Conservation (phyloP, 2,329 filamentous ascomycete species). For the Monosporascus sp. region DNA sequence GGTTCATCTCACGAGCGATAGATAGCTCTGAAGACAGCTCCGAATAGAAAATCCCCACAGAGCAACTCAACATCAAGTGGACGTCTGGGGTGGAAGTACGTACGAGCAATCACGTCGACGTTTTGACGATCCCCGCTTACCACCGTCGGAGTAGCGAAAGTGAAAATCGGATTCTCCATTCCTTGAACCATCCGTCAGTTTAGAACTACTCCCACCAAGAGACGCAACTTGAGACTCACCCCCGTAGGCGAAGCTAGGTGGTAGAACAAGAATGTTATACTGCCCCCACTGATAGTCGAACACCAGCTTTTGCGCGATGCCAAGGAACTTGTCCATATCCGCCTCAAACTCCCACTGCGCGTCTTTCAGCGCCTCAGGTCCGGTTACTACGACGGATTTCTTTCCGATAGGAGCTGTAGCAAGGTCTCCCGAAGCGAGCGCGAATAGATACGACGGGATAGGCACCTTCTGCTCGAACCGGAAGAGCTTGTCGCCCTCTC, state of each 20-base stretch:
- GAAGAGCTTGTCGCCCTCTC: slow-evolving; percentile 62
- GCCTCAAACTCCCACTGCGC: slow-evolving; percentile 89
- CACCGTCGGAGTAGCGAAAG: slow-evolving; percentile 90
- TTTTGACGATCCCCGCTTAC: slow-evolving; percentile 90
- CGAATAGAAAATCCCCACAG: slow-evolving; percentile 10
- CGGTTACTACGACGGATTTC: slow-evolving; percentile 77
- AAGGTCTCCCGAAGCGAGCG: slow-evolving; percentile 83
- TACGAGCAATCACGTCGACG: slow-evolving; percentile 84
- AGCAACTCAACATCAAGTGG: background rate
- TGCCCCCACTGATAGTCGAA: slow-evolving; percentile 92
- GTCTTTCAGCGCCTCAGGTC: slow-evolving; percentile 77
- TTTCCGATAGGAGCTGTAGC: slow-evolving; percentile 81
- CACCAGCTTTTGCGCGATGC: slow-evolving; percentile 74
- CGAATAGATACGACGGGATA: slow-evolving; percentile 92
- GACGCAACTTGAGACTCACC: slow-evolving; percentile 41
- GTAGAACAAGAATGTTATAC: slow-evolving; percentile 89
- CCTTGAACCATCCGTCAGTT: slow-evolving; percentile 34
- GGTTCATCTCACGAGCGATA: background rate
- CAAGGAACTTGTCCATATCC: slow-evolving; percentile 88
- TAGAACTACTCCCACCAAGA: background rate
- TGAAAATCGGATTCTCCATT: slow-evolving; percentile 92
- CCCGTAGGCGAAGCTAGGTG: slow-evolving; percentile 85
- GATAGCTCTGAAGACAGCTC: background rate
- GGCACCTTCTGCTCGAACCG: slow-evolving; percentile 86
- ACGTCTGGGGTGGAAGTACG: slow-evolving; percentile 46